Percentiles rank a stretch among this genome's conserved stretches.
phyloP scores from a whole-genome alignment of 192 early-diverging fungal species.

The Coemansia sp. region DNA sequence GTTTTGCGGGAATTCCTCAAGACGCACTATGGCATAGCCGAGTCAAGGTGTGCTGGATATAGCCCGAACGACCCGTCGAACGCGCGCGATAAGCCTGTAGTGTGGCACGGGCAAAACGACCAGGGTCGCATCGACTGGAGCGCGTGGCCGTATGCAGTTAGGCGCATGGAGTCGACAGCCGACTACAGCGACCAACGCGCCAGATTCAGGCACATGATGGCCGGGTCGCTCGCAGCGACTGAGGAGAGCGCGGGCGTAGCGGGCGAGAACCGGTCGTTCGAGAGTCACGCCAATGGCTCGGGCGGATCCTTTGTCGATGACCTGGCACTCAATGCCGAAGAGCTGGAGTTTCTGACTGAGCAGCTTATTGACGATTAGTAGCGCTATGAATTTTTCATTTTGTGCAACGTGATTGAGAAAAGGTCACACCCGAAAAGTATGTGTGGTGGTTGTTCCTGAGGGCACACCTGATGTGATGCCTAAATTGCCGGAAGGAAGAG shows the following conservation, averaged over 20 bases:
- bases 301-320: slow-evolving; percentile 5
- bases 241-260: slow-evolving; percentile 21
- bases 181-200: slow-evolving; percentile 38
- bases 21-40: slow-evolving; percentile 56
- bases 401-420: neutral
- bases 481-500: slow-evolving; percentile 3
- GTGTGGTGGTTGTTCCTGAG: neutral
- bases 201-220: slow-evolving; percentile 37
- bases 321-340: slow-evolving; percentile 16
- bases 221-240: slow-evolving; percentile 28
- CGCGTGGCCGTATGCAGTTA: slow-evolving; percentile 31
- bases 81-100: slow-evolving; percentile 59
- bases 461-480: neutral
- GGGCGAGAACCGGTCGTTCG: slow-evolving; percentile 11
- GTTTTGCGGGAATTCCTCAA: slow-evolving; percentile 64
- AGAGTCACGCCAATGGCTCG: slow-evolving; percentile 1
- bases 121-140: slow-evolving; percentile 47
- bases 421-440: neutral
- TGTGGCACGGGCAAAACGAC: slow-evolving; percentile 41
- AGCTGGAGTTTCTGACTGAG: slow-evolving; percentile 33
- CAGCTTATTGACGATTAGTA: slow-evolving; percentile 3
- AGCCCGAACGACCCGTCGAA: slow-evolving; percentile 49
- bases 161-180: slow-evolving; percentile 31
- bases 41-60: slow-evolving; percentile 55
- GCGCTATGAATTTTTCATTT: neutral